These are phyloP conservation scores for Aureobasidium namibiae DNA, from an alignment of 2,329 filamentous ascomycete genomes.

Conservation along the genomic window DNA sequence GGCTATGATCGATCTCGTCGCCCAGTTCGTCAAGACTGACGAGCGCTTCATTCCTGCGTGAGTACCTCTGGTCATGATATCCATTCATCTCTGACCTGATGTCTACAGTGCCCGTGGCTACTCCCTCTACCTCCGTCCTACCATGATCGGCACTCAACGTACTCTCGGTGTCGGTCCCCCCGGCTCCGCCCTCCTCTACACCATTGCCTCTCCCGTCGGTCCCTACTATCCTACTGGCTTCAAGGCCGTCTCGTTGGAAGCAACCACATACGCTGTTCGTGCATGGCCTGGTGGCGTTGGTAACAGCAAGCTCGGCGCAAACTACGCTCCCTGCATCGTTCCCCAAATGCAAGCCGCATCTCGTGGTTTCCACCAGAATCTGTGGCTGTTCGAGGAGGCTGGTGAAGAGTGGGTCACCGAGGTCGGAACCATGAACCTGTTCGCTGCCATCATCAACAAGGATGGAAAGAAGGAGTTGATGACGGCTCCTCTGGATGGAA, in stretches of 20 bases:
- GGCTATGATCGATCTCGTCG: constrained; percentile 71
- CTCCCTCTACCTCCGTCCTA: constrained; percentile 90
- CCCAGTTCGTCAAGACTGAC: constrained; percentile 71
- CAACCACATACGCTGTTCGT: constrained; percentile 91
- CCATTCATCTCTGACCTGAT: background rate
- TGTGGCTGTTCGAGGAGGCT: constrained; percentile 77
- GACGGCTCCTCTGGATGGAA: constrained; percentile 93
- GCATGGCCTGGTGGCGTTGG: constrained; percentile 97
- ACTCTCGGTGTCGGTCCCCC: constrained; percentile 91
- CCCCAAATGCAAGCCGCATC: constrained; percentile 87
- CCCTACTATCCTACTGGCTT: constrained; percentile 98
- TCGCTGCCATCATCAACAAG: constrained; percentile 73
- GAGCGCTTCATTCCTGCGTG: constrained; percentile 80
- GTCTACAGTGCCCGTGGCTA: constrained; percentile 50
- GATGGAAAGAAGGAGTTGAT: constrained; percentile 86
- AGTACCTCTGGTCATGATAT: constrained; percentile 22
- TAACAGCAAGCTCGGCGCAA: constrained; percentile 96
- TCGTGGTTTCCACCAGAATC: constrained; percentile 92
- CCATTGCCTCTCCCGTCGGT: constrained; percentile 92
- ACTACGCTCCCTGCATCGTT: constrained; percentile 99
- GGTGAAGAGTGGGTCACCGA: constrained; percentile 88
- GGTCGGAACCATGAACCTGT: constrained; percentile 98
- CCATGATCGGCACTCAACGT: constrained; percentile 92
- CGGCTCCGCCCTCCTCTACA: constrained; percentile 81
- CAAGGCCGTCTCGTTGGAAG: constrained; percentile 92